Evolutionary conservation across 2,329 filamentous ascomycete genomes (phyloP).

Genomic region (Diaporthe ilicicola): DNA sequence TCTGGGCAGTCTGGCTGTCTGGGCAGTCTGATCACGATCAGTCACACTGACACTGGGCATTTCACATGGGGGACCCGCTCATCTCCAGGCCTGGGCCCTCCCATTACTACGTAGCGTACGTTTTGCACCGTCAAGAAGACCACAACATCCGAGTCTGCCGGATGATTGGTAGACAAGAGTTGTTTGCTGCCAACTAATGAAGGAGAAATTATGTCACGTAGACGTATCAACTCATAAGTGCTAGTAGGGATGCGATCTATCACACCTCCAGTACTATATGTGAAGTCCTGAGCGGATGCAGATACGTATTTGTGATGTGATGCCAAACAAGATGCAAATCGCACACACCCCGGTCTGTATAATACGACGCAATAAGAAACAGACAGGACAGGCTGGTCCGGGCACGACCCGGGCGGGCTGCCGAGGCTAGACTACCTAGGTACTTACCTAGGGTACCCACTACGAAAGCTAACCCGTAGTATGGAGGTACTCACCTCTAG

Average conservation of each 20-base stretch:
- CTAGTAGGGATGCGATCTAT: too few species aligned
- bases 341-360: neutral
- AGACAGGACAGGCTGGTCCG: neutral
- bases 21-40: constrained; percentile 5
- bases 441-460: constrained; percentile 1
- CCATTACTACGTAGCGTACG: neutral
- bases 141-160: neutral
- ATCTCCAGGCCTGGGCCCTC: neutral
- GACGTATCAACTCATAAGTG: too few species aligned
- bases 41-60: neutral
- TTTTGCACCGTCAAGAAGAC: neutral
- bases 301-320: neutral
- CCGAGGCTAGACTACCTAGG: neutral
- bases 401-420: neutral
- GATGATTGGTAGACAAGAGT: too few species aligned
- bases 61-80: neutral
- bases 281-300: too few species aligned
- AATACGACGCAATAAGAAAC: neutral
- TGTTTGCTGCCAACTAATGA: too few species aligned
- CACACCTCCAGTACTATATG: too few species aligned
- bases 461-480: neutral
- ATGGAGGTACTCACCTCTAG: too few species aligned
- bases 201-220: too few species aligned
- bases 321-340: neutral
- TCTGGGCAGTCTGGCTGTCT: constrained; percentile 12